A percentile compares a stretch with the other conserved stretches of the same genome.
Conservation (phyloP, 2,329 filamentous ascomycete genomes). For the Colletotrichum brevisporum region DNA sequence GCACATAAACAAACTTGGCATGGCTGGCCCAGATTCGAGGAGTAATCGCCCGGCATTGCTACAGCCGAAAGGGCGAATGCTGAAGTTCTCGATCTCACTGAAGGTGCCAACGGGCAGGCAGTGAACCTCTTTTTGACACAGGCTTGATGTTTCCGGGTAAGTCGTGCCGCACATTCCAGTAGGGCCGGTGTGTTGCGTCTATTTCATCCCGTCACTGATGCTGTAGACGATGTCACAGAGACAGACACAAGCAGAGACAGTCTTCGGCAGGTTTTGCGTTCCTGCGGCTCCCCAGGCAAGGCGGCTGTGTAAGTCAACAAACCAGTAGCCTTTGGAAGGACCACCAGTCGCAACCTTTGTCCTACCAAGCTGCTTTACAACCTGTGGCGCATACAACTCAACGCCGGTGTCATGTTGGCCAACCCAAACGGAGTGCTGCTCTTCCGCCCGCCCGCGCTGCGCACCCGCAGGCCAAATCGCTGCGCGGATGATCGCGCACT, state of each 20-base stretch:
- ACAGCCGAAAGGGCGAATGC: neutral
- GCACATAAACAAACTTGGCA: neutral
- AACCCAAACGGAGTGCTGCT: neutral
- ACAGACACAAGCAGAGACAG: too few relatives aligned
- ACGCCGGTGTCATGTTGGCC: neutral
- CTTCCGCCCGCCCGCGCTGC: neutral
- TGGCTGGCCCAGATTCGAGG: neutral
- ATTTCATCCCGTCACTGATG: slow-evolving; percentile 8
- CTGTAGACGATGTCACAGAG: too few relatives aligned
- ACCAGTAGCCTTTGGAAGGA: too few relatives aligned
- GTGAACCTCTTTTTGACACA: neutral
- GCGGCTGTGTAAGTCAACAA: too few relatives aligned
- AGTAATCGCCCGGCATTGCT: neutral
- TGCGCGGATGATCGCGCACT: neutral
- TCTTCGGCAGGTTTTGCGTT: neutral
- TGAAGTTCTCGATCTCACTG: neutral
- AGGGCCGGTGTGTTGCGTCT: slow-evolving; percentile 7
- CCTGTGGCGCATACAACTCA: too few relatives aligned
- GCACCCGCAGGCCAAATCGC: neutral
- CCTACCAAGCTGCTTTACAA: too few relatives aligned
- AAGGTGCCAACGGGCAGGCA: slow-evolving; percentile 9
- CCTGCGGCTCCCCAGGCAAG: neutral
- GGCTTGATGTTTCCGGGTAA: slow-evolving; percentile 18
- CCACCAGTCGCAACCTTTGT: too few relatives aligned
- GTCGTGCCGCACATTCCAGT: slow-evolving; percentile 7